Evolutionary conservation across 805 yeast genomes (phyloP).

Genomic region (Teunomyces pallodes): DNA sequence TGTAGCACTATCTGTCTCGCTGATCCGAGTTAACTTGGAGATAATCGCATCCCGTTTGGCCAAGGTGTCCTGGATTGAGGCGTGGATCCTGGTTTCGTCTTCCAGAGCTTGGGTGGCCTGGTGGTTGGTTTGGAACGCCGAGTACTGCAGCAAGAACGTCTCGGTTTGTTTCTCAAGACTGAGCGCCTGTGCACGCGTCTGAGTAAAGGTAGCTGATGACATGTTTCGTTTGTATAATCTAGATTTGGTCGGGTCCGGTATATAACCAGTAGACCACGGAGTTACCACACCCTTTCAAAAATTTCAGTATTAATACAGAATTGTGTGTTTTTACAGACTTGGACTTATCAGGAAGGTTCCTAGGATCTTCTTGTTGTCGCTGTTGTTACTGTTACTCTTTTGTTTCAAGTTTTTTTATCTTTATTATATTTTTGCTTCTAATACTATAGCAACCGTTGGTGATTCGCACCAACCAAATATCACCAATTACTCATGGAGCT

Average conservation of each 20-base stretch:
- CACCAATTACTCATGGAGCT: neutral
- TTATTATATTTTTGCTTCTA: too few relatives aligned
- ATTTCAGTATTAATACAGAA: neutral
- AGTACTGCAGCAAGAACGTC: constrained; percentile 41
- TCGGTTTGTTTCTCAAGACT: constrained; percentile 74
- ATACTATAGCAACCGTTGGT: neutral
- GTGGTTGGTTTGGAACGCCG: constrained; percentile 26
- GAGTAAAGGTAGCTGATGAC: constrained; percentile 53
- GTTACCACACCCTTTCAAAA: neutral
- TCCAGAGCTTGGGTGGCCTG: constrained; percentile 19
- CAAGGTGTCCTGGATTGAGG: constrained; percentile 23
- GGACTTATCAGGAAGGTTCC: neutral
- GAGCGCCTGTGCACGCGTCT: constrained; percentile 65
- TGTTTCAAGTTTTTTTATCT: neutral
- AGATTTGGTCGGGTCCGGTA: neutral
- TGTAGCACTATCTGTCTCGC: constrained; percentile 50
- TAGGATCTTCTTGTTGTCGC: too few relatives aligned
- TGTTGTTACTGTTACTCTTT: neutral
- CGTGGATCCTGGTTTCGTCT: constrained; percentile 23
- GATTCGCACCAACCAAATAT: neutral
- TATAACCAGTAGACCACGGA: neutral
- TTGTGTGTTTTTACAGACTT: neutral
- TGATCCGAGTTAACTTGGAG: constrained; percentile 47
- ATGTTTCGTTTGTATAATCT: neutral
- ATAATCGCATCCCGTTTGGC: constrained; percentile 51